Percentiles rank a stretch among this genome's conserved stretches.
Conservation (phyloP, 257 asterid genomes). For the Scutellaria galericulata region DNA sequence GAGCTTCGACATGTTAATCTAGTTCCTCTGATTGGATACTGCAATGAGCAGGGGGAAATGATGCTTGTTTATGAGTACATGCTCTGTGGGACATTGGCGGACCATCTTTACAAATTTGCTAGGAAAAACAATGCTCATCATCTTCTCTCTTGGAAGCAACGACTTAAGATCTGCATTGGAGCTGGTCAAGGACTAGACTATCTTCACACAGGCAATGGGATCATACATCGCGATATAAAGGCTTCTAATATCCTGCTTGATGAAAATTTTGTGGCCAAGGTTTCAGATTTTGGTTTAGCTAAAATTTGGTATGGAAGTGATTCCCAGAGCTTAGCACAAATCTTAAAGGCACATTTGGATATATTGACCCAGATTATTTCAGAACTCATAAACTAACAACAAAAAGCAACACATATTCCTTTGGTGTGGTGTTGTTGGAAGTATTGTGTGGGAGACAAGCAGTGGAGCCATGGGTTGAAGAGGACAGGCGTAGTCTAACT, state of each 20-base stretch:
- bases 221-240: slow-evolving; percentile 64
- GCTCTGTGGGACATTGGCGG: slow-evolving; percentile 64
- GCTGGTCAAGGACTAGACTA: slow-evolving; percentile 65
- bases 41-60: slow-evolving; percentile 61
- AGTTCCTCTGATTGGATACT: slow-evolving; percentile 66
- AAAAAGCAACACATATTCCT: slow-evolving; percentile 64
- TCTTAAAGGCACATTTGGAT: slow-evolving; percentile 73
- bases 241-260: slow-evolving; percentile 65
- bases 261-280: slow-evolving; percentile 59
- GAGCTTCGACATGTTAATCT: slow-evolving; percentile 63
- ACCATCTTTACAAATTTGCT: slow-evolving; percentile 56
- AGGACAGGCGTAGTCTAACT: slow-evolving; percentile 52
- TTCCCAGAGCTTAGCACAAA: slow-evolving; percentile 50
- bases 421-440: slow-evolving; percentile 72
- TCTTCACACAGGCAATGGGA: slow-evolving; percentile 59
- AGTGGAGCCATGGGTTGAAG: slow-evolving; percentile 49
- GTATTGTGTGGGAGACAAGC: slow-evolving; percentile 71
- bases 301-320: slow-evolving; percentile 47
- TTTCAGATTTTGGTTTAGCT: slow-evolving; percentile 75
- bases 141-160: slow-evolving; percentile 60
- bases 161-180: slow-evolving; percentile 66
- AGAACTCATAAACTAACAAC: slow-evolving; percentile 55
- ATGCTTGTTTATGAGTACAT: slow-evolving; percentile 59
- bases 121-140: slow-evolving; percentile 28
- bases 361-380: slow-evolving; percentile 65